Conservation (phyloP, 179 eudicot genomes). For the Beta lomatogona region DNA sequence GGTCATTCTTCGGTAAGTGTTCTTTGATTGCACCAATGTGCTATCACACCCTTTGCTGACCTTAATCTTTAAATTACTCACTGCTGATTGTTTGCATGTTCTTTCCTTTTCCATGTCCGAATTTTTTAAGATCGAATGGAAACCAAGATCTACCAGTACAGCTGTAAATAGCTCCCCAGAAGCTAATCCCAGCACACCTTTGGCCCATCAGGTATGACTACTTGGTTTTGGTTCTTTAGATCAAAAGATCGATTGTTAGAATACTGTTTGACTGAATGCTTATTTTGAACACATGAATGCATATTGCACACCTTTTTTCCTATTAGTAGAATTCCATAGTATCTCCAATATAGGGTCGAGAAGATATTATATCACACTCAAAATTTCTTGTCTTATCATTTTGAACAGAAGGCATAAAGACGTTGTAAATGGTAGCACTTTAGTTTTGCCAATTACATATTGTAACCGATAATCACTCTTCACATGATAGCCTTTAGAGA, state of each 20-base stretch:
- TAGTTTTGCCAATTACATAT: too few relatives aligned
- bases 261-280: neutral
- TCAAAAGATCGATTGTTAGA: neutral
- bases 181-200: neutral
- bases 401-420: too few relatives aligned
- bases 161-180: conserved; percentile 16
- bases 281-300: neutral
- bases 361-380: too few relatives aligned
- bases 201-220: conserved; percentile 7
- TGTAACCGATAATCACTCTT: too few relatives aligned
- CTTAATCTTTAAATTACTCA: neutral
- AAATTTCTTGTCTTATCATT: too few relatives aligned
- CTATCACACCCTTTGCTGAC: neutral
- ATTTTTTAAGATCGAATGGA: conserved; percentile 26
- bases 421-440: too few relatives aligned
- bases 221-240: neutral
- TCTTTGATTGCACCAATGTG: neutral
- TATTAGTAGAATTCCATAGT: too few relatives aligned
- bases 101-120: neutral
- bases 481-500: too few relatives aligned
- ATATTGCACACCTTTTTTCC: neutral
- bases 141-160: conserved; percentile 17
- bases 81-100: neutral
- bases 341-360: too few relatives aligned
- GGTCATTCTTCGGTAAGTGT: conserved; percentile 48